phyloP scores from a whole-genome alignment of 169 alveolate genomes.

The Plasmodium vivax region DNA sequence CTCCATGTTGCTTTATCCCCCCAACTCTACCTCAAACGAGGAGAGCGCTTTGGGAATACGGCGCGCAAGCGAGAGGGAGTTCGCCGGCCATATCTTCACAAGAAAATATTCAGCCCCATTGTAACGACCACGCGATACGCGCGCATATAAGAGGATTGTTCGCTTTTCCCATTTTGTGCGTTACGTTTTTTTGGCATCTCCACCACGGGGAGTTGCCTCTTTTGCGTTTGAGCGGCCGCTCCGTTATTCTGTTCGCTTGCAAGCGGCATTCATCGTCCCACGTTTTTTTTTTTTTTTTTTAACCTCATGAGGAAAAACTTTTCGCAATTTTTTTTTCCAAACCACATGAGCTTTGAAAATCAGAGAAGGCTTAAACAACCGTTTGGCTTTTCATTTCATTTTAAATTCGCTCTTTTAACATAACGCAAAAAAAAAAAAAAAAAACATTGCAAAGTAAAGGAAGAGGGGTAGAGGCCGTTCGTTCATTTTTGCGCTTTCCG shows the following conservation, averaged over 20 bases:
- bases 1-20: slow-evolving; percentile 36
- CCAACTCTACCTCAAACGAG: slow-evolving; percentile 34
- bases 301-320: not conserved
- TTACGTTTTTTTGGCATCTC: not conserved
- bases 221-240: not conserved
- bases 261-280: not conserved
- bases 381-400: not conserved
- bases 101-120: not conserved
- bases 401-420: not conserved
- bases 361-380: not conserved
- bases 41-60: not conserved
- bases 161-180: not conserved
- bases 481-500: not conserved
- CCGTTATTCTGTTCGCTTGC: not conserved
- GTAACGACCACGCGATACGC: not conserved
- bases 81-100: not conserved
- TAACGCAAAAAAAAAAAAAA: not conserved
- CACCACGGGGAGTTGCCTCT: not conserved
- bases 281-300: not conserved
- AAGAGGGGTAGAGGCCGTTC: not conserved
- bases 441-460: not conserved
- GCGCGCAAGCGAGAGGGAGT: not conserved
- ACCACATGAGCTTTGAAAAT: not conserved
- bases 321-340: not conserved
- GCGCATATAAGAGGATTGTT: not conserved